phyloP scores from a whole-genome alignment of 1,284 basidiomycete species.

The Somion occarium region DNA sequence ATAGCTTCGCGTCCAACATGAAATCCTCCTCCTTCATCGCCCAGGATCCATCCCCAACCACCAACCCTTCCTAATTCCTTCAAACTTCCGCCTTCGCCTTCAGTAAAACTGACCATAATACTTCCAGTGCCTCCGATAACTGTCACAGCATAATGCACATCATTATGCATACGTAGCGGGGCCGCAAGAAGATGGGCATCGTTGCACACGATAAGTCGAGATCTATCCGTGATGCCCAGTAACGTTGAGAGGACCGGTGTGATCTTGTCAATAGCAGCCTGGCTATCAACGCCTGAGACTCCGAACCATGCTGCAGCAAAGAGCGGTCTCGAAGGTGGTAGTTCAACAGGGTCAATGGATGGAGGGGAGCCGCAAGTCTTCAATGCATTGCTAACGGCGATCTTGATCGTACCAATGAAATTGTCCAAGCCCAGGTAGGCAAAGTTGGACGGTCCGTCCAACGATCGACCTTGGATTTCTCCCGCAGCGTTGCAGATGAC shows the following conservation, averaged over 20 bases:
- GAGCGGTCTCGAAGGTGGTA: constrained; percentile 34
- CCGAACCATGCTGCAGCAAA: constrained; percentile 75
- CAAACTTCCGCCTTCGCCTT: constrained; percentile 32
- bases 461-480: constrained; percentile 53
- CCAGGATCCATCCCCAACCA: constrained; percentile 81
- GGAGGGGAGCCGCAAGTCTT: constrained; percentile 34
- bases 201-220: constrained; percentile 58
- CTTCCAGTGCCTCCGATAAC: constrained; percentile 73
- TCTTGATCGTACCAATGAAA: constrained; percentile 44
- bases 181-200: constrained; percentile 74
- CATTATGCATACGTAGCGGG: constrained; percentile 53
- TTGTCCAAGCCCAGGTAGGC: constrained; percentile 50
- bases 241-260: constrained; percentile 48
- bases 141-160: constrained; percentile 56
- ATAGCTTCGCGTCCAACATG: constrained; percentile 70
- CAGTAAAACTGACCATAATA: constrained; percentile 59
- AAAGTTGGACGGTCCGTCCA: constrained; percentile 66
- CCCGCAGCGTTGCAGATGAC: constrained; percentile 56
- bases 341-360: constrained; percentile 30
- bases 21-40: constrained; percentile 77
- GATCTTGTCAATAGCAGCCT: constrained; percentile 50
- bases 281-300: constrained; percentile 71
- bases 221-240: constrained; percentile 48
- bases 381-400: constrained; percentile 51
- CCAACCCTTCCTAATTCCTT: constrained; percentile 65